A percentile compares a stretch with the other conserved stretches of the same genome.
Evolutionary conservation across 2,329 filamentous ascomycete genomes (phyloP).

Genomic region (Colletotrichum plurivorum): DNA sequence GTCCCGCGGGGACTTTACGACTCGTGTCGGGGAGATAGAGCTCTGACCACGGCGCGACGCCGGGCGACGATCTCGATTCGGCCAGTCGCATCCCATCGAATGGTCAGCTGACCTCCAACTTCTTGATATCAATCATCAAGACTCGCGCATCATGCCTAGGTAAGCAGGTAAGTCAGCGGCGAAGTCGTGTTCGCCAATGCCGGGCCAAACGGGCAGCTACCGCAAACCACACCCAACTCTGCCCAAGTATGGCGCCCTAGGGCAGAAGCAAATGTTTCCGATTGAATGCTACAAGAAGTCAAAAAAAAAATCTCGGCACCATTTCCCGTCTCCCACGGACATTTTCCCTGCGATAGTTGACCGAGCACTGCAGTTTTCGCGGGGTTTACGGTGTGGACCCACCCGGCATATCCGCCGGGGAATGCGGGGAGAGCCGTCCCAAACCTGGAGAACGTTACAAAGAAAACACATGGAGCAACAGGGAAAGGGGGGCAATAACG

Average conservation of each 20-base stretch:
- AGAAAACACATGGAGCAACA: not conserved
- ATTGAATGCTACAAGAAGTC: too few species aligned
- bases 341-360: not conserved
- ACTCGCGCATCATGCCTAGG: too few species aligned
- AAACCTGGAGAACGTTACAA: not conserved
- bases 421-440: not conserved
- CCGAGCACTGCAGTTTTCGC: not conserved
- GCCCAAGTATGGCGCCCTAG: too few species aligned
- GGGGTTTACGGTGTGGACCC: not conserved
- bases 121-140: too few species aligned
- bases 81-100: not conserved
- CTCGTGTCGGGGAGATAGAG: slow-evolving; percentile 1
- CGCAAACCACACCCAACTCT: too few species aligned
- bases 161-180: too few species aligned
- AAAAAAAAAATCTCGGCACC: too few species aligned
- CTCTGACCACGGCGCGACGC: not conserved
- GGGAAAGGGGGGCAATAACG: too few species aligned
- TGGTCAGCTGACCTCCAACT: not conserved
- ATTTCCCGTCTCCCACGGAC: not conserved
- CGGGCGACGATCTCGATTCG: not conserved
- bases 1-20: slow-evolving; percentile 9
- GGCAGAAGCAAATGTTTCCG: too few species aligned
- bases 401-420: not conserved
- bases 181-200: too few species aligned
- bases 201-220: too few species aligned